Evolutionary conservation across 495 filamentous ascomycete genomes (phyloP).

Genomic region (Staphylotrichum longicolle): DNA sequence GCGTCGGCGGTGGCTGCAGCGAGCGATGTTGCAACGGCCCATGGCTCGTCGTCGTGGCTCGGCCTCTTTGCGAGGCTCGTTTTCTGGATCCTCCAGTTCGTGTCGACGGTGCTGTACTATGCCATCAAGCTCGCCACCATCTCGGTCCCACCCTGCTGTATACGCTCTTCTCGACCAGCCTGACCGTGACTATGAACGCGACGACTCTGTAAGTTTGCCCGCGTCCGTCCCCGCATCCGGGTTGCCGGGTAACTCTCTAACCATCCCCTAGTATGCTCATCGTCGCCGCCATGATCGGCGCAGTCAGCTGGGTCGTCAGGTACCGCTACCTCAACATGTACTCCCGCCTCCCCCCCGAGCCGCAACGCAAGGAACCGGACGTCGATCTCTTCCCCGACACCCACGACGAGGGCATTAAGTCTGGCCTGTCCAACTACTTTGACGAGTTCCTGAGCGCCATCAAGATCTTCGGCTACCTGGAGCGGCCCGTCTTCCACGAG

Average conservation of each 20-base stretch:
- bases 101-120: slow-evolving; percentile 80
- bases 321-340: slow-evolving; percentile 97
- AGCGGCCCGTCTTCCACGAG: slow-evolving; percentile 95
- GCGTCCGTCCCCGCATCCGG: too few relatives aligned
- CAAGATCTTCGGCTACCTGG: slow-evolving; percentile 97
- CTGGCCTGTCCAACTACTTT: slow-evolving; percentile 88
- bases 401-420: slow-evolving; percentile 85
- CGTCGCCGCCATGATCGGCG: slow-evolving; percentile 69
- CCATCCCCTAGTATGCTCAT: slow-evolving; percentile 64
- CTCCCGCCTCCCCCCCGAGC: slow-evolving; percentile 84
- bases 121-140: slow-evolving; percentile 81
- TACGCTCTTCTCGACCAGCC: slow-evolving; percentile 87
- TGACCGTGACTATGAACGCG: slow-evolving; percentile 97
- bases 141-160: slow-evolving; percentile 84
- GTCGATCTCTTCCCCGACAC: slow-evolving; percentile 92
- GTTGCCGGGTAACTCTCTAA: neutral
- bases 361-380: slow-evolving; percentile 91
- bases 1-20: slow-evolving; percentile 38
- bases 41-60: slow-evolving; percentile 48
- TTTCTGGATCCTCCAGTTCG: slow-evolving; percentile 57
- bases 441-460: slow-evolving; percentile 99
- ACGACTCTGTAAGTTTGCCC: slow-evolving; percentile 72
- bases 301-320: slow-evolving; percentile 84
- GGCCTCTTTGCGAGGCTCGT: slow-evolving; percentile 45
- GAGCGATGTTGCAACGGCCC: slow-evolving; percentile 38